Percentiles rank a stretch among this genome's conserved stretches.
phyloP scores from a whole-genome alignment of 2,329 filamentous ascomycete genomes.

The Penicillium sp. region DNA sequence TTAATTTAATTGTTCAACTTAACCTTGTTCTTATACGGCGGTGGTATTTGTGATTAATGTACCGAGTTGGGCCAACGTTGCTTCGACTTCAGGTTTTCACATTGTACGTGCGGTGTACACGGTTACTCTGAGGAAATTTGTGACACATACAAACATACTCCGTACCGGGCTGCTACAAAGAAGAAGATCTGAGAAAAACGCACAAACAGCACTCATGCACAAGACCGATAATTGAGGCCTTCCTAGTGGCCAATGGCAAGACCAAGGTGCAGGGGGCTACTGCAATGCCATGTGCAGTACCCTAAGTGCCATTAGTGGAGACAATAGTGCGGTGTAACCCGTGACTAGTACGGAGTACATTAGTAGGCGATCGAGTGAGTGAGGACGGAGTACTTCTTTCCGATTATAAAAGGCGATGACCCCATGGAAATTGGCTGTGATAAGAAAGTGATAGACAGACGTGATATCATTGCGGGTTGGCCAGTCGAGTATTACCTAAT shows the following conservation, averaged over 20 bases:
- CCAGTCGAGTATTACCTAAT: background rate
- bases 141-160: background rate
- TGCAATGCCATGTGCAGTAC: background rate
- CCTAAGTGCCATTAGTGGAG: background rate
- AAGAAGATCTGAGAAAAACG: background rate
- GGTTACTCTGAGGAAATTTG: background rate
- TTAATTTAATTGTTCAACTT: background rate
- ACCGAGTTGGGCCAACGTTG: background rate
- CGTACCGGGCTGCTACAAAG: background rate
- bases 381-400: no score
- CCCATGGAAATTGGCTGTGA: background rate
- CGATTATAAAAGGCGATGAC: background rate
- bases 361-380: no score
- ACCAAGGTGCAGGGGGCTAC: background rate
- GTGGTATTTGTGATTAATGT: background rate
- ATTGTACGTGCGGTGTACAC: background rate
- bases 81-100: background rate
- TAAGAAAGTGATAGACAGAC: slow-evolving; percentile 1
- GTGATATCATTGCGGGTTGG: slow-evolving; percentile 1
- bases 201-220: background rate
- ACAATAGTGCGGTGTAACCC: slow-evolving; percentile 1
- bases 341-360: no score
- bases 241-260: slow-evolving; percentile 6
- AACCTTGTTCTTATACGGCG: no score
- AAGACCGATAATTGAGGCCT: background rate